Percentiles rank a stretch among this genome's conserved stretches.
Conservation (phyloP, 2,329 filamentous ascomycete genomes). For the Phyllachora maydis region DNA sequence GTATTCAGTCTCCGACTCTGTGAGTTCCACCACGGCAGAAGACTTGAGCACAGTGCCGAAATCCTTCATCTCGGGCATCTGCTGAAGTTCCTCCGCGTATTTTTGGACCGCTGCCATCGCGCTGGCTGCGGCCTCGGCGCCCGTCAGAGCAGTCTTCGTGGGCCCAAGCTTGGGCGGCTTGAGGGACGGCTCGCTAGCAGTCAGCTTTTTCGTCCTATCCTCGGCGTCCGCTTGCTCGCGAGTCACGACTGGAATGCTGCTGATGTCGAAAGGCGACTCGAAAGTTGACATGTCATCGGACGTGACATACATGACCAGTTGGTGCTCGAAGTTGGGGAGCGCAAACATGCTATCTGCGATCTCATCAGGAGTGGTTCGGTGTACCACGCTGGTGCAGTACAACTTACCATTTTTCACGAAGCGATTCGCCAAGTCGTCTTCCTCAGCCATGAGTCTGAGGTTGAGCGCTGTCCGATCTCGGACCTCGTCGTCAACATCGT, state of each 20-base stretch:
- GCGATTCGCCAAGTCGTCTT: conserved; percentile 63
- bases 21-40: conserved; percentile 67
- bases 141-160: conserved; percentile 45
- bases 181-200: conserved; percentile 74
- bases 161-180: conserved; percentile 76
- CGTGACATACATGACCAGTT: conserved; percentile 93
- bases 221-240: conserved; percentile 92
- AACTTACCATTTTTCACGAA: conserved; percentile 80
- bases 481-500: conserved; percentile 95
- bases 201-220: conserved; percentile 93
- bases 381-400: neutral
- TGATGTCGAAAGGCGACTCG: conserved; percentile 70
- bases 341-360: conserved; percentile 77
- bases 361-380: conserved; percentile 10
- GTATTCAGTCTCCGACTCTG: conserved; percentile 94
- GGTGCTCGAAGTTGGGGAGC: conserved; percentile 84
- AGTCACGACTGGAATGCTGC: conserved; percentile 78
- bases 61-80: conserved; percentile 76
- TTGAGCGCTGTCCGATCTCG: conserved; percentile 88
- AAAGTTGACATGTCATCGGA: conserved; percentile 79
- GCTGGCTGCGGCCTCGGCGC: conserved; percentile 55
- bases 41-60: conserved; percentile 90
- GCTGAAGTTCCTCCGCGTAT: conserved; percentile 70
- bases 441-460: conserved; percentile 76
- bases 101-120: conserved; percentile 69